These are phyloP conservation scores for Calonectria pteridis DNA, from an alignment of 2,329 filamentous ascomycete species.

Conservation along the genomic window DNA sequence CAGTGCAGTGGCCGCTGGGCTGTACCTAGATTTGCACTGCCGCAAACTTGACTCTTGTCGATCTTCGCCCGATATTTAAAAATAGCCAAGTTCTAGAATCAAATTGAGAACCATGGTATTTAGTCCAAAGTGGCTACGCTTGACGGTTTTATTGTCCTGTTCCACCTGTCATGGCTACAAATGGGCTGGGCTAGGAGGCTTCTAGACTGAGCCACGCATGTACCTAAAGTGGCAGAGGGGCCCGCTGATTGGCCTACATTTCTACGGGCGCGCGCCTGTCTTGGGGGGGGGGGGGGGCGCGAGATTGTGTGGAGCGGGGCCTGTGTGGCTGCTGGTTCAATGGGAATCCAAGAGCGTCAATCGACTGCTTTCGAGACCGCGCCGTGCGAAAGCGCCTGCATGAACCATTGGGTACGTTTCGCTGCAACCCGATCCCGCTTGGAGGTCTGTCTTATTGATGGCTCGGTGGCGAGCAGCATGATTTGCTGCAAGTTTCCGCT, in stretches of 20 bases:
- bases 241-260: not conserved
- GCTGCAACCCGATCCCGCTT: not conserved
- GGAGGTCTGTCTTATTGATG: too few relatives aligned
- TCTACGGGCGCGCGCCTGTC: not conserved
- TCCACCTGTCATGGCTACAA: not conserved
- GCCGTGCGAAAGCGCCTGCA: not conserved
- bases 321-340: not conserved
- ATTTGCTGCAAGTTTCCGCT: not conserved
- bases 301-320: not conserved
- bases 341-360: not conserved
- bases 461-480: not conserved
- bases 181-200: not conserved
- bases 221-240: not conserved
- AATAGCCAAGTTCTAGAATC: not conserved
- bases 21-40: not conserved
- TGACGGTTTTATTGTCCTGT: not conserved
- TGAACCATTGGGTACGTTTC: not conserved
- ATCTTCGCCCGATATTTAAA: not conserved
- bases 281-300: too few relatives aligned
- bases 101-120: not conserved
- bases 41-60: not conserved
- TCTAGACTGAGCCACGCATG: slow-evolving; percentile 1
- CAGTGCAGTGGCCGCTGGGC: not conserved
- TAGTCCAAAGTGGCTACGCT: not conserved
- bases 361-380: not conserved